Base-by-base conservation (phyloP, 768 basidiomycete genomes). In the Tylopilus subfusipes region DNA sequence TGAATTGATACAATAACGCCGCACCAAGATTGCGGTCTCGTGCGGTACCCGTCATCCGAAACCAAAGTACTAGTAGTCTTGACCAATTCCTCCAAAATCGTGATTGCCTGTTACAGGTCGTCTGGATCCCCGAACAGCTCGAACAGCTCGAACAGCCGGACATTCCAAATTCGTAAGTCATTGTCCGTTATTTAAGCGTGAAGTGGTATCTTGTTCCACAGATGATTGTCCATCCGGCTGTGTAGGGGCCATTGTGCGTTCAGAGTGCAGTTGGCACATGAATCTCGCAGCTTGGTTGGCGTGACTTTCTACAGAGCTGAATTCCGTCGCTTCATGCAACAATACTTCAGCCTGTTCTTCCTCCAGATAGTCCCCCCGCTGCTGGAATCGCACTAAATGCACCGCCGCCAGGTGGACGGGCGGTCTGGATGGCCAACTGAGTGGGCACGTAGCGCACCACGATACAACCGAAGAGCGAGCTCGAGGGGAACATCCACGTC, bases 371-470 rank as follows among this genome's bases (percentile, higher is more conserved):
- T 46, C 22, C 30, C 8, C 1, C 22, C 22, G 22, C 24, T 33
- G 39, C 13, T 8, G n/a, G 2, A 44, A 42, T 13, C 11, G 42
- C 5, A 16, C 12, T 10, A 34, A 42, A 34, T 31, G 12, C 3
- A 45, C 44, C 7, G 7, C 3, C 4, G 52, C 48, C 30, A 57
- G 44, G 52, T 57, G 9, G 22, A n/a, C 5, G 43, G 29, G 22
- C 52, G 36, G 31, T 54, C 56, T n/a, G 36, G 30, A 11, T 49
- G 48, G n/a, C 52, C 34, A 56, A n/a, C n/a, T n/a, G n/a, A n/a
- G n/a, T n/a, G n/a, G n/a, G n/a, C n/a, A n/a, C n/a, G n/a, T n/a
- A n/a, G 47, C 8, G 45, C 53, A 18, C 33, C 3, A 1, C 3
- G 49, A 24, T 50, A 50, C 33, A 48, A 18, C 4, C 3, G 1